Conservation (phyloP, 495 filamentous ascomycete genomes). For the Annulohypoxylon moriforme region DNA sequence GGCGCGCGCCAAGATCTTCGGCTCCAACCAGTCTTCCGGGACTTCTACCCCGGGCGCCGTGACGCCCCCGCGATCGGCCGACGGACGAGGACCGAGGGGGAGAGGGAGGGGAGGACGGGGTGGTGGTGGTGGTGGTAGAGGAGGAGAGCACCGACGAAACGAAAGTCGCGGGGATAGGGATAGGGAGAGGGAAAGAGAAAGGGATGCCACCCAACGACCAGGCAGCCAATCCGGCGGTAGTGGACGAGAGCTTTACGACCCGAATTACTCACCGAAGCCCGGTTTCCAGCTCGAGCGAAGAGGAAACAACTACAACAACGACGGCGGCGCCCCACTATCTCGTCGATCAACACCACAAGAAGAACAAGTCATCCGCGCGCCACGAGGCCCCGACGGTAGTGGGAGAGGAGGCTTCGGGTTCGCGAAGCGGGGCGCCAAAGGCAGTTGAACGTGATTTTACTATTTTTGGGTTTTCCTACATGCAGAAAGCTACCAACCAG, state of each 20-base stretch:
- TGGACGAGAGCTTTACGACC: constrained; percentile 74
- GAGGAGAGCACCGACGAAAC: constrained; percentile 37
- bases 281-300: constrained; percentile 62
- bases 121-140: too few relatives aligned
- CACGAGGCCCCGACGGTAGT: constrained; percentile 79
- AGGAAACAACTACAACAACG: constrained; percentile 42
- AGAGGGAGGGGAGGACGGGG: constrained; percentile 32
- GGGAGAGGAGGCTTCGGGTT: constrained; percentile 78
- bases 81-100: constrained; percentile 44
- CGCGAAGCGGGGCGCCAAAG: constrained; percentile 53
- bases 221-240: constrained; percentile 38
- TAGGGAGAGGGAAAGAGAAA: constrained; percentile 12
- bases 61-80: constrained; percentile 68
- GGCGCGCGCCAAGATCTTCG: constrained; percentile 84
- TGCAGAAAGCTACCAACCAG: constrained; percentile 21
- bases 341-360: constrained; percentile 60
- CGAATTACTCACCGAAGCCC: constrained; percentile 71
- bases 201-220: constrained; percentile 40
- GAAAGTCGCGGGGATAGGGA: constrained; percentile 42
- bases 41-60: constrained; percentile 63
- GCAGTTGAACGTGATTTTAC: constrained; percentile 46
- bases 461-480: constrained; percentile 36
- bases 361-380: constrained; percentile 68
- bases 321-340: constrained; percentile 58
- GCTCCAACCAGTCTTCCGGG: constrained; percentile 66